Evolutionary conservation across 768 basidiomycete genomes (phyloP).

Genomic region (Mycena pura): DNA sequence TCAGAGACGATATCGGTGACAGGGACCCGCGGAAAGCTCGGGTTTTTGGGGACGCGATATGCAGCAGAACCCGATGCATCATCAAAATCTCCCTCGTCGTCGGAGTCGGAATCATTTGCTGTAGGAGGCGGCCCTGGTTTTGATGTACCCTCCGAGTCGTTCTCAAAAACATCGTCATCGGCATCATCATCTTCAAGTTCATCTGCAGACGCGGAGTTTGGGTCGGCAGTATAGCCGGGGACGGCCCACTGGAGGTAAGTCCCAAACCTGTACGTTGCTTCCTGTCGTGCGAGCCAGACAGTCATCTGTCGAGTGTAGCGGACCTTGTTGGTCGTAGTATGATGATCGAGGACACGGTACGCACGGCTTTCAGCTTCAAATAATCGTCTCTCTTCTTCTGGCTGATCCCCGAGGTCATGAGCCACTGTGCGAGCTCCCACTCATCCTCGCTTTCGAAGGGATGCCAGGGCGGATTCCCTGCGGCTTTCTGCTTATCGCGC

Average conservation of each 20-base stretch:
- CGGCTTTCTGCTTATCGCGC: slow-evolving; percentile 2
- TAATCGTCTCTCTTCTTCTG: slow-evolving; percentile 37
- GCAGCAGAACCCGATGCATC: not conserved
- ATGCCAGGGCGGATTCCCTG: slow-evolving; percentile 24
- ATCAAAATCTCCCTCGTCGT: too few species aligned
- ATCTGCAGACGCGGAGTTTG: not conserved
- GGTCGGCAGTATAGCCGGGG: not conserved
- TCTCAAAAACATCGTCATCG: not conserved
- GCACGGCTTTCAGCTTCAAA: slow-evolving; percentile 27
- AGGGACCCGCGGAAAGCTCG: not conserved
- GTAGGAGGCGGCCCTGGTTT: not conserved
- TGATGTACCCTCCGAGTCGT: not conserved
- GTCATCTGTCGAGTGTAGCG: slow-evolving; percentile 38
- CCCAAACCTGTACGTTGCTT: slow-evolving; percentile 26
- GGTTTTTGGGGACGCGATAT: slow-evolving; percentile 12
- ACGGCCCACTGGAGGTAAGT: slow-evolving; percentile 5
- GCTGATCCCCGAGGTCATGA: slow-evolving; percentile 31
- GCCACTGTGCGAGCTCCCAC: slow-evolving; percentile 39
- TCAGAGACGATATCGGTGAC: slow-evolving; percentile 2
- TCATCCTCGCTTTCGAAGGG: slow-evolving; percentile 36
- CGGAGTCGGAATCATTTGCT: too few species aligned
- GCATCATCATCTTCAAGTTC: not conserved
- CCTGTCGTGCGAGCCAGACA: slow-evolving; percentile 33
- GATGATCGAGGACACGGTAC: not conserved
- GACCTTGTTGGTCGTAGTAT: slow-evolving; percentile 26